These are phyloP conservation scores for Aspergillus sp. DNA, from an alignment of 2,329 filamentous ascomycete species.

Conservation along the genomic window DNA sequence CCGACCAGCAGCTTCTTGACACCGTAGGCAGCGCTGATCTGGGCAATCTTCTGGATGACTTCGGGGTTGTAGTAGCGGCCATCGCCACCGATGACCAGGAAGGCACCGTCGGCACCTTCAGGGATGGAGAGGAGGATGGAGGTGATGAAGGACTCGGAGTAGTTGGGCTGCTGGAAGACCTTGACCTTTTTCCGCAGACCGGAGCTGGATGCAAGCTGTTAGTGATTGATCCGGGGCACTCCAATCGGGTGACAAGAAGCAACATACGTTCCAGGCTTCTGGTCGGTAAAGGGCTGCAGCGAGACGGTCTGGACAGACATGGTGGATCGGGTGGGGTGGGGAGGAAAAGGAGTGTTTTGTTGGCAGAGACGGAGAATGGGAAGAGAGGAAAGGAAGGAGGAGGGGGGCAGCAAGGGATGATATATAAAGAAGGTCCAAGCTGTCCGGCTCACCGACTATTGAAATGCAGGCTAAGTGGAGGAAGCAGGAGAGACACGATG, in stretches of 20 bases:
- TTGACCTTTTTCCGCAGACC: constrained; percentile 99
- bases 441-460: constrained; percentile 4
- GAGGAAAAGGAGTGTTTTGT: constrained; percentile 1
- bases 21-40: constrained; percentile 94
- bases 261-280: constrained; percentile 98
- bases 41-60: constrained; percentile 93
- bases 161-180: constrained; percentile 92
- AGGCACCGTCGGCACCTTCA: constrained; percentile 82
- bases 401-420: constrained; percentile 13
- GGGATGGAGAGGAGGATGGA: constrained; percentile 96
- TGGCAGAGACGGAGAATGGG: not conserved
- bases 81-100: constrained; percentile 96
- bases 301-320: constrained; percentile 80
- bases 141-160: constrained; percentile 92
- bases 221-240: not conserved
- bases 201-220: constrained; percentile 59
- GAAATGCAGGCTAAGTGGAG: not conserved
- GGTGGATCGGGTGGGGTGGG: constrained; percentile 13
- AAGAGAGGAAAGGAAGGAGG: constrained; percentile 2
- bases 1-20: constrained; percentile 99
- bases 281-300: constrained; percentile 84
- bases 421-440: not conserved
- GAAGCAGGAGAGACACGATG: no score
- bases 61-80: constrained; percentile 97
- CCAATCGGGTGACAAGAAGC: constrained; percentile 9